Evolutionary conservation across 345 rosid species (phyloP), one percentile per base, ranked within the genome.

Genomic region (Turritis glabra): DNA sequence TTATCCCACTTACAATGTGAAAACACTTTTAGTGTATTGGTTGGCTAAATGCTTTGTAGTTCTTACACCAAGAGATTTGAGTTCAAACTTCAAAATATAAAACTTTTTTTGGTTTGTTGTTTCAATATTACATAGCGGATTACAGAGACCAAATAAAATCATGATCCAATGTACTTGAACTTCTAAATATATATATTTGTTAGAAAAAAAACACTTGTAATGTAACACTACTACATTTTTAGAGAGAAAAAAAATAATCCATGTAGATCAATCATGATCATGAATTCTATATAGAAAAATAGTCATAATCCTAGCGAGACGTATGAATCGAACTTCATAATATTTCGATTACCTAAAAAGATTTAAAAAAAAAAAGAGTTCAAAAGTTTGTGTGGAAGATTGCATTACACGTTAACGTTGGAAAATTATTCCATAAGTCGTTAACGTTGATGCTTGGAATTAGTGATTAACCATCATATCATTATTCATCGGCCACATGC

Each of bases 391-490:
- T 30, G 47, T 64, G 71, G 77, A 26, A 73, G 40, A 54, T 33
- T 65, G 13, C 21, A 18, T 44, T 46, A 56, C 51, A 56, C 72
- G 66, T 66, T 15, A 23, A 21, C 32, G 51, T 56, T 74, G 41
- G 72, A 46, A 74, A 46, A 55, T 46, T 65, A 56, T 46, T 56
- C 40, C 3, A 46, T 2, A 35, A 65, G 59, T 74, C 58, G 66
- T 41, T 38, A 38, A 4, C 43, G 44, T 44, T 18, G 50, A 44
- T 55, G 65, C 64, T 64, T 73, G 40, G 64, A 64, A 13, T 14
- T 22, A 73, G 56, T 25, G 48, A 54, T 43, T 8, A 26, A 2
- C n/a, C 8, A 52, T 26, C 54, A 62, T 26, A 43, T 15, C 15
- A 43, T 43, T 43, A 2, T 15, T 43, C 9, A 55, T 53, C 37